phyloP scores from a whole-genome alignment of 2,329 filamentous ascomycete species.

The Alternaria dauci region DNA sequence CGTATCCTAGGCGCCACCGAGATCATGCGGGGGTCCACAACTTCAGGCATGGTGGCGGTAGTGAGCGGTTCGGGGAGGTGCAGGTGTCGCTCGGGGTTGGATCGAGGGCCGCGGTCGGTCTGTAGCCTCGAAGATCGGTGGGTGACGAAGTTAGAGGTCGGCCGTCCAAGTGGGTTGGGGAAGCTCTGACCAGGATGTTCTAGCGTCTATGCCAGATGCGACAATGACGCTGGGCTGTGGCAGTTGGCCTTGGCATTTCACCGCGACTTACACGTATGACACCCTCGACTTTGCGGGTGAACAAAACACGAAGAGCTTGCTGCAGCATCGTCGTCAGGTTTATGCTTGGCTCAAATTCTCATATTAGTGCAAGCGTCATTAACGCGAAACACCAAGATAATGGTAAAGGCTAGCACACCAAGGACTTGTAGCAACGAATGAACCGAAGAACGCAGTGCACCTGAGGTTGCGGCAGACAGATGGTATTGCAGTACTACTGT shows the following conservation, averaged over 20 bases:
- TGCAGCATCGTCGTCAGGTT: accelerated
- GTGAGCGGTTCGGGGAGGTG: conserved; percentile 26
- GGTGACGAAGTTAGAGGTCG: conserved; percentile 37
- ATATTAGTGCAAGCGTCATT: not conserved
- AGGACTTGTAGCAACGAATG: not conserved
- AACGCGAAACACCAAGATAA: too few species aligned
- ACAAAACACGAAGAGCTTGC: not conserved
- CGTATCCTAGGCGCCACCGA: conserved; percentile 75
- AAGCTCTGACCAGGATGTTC: conserved; percentile 31
- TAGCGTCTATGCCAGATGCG: conserved; percentile 14
- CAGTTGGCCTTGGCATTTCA: conserved; percentile 11
- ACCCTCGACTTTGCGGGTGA: not conserved
- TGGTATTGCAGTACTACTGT: not conserved
- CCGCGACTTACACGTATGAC: not conserved
- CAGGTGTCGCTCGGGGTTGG: conserved; percentile 28
- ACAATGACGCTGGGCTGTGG: conserved; percentile 20
- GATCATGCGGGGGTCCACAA: conserved; percentile 61
- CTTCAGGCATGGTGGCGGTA: conserved; percentile 48
- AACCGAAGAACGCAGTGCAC: not conserved
- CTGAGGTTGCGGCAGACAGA: not conserved
- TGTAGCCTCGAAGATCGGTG: conserved; percentile 27
- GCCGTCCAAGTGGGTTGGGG: conserved; percentile 37
- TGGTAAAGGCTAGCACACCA: not conserved
- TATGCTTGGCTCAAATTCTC: not conserved
- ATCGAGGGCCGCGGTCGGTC: conserved; percentile 30